These are phyloP conservation scores for Euphorbia lathyris DNA, from an alignment of 345 rosid species.

Conservation along the genomic window DNA sequence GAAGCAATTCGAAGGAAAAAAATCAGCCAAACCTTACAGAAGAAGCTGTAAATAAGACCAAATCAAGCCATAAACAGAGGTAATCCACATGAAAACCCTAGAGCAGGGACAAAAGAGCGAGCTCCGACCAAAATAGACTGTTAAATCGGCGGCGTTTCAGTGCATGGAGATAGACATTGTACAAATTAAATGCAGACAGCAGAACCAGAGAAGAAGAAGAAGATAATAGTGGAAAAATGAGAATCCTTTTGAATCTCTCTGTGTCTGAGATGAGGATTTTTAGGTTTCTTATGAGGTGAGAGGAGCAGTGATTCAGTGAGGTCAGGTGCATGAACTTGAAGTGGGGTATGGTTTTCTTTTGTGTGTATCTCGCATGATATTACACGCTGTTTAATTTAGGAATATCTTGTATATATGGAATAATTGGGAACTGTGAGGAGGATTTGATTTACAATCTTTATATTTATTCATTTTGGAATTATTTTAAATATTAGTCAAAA, in stretches of 20 bases:
- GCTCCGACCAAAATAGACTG: background rate
- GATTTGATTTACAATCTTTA: background rate
- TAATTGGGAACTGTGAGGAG: background rate
- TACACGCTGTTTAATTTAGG: background rate
- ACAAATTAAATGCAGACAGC: too few relatives aligned
- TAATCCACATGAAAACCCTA: constrained; percentile 1
- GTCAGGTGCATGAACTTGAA: constrained; percentile 18
- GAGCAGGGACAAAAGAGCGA: background rate
- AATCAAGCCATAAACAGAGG: background rate
- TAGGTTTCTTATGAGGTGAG: constrained; percentile 9
- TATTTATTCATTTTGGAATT: background rate
- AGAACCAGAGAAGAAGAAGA: background rate
- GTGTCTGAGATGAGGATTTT: constrained; percentile 26
- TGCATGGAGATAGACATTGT: background rate
- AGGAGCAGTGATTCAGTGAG: constrained; percentile 18
- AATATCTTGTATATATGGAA: background rate
- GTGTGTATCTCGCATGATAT: constrained; percentile 16
- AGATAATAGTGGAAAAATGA: background rate
- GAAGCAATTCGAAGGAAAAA: background rate
- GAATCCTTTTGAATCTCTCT: constrained; percentile 20
- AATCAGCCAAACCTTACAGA: background rate
- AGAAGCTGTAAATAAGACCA: background rate
- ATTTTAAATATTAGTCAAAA: background rate
- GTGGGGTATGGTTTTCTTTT: constrained; percentile 21
- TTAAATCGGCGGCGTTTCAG: background rate